Evolutionary conservation across 192 early-diverging fungal species (phyloP).

Genomic region (Powellomyces hirtus): DNA sequence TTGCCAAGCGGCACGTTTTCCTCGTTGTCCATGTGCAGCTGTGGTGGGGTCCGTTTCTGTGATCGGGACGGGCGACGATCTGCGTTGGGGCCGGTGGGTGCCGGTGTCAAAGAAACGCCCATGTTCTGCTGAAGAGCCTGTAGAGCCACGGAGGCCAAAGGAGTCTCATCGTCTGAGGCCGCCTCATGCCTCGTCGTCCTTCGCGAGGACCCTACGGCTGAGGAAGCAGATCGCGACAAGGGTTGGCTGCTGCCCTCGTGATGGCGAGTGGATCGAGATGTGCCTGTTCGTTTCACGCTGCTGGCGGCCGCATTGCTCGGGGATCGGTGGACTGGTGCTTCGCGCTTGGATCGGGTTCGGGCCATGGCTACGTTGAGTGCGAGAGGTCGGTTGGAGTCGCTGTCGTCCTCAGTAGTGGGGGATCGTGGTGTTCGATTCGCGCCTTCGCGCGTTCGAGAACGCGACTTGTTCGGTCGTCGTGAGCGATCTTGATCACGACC

Average conservation of each 20-base stretch:
- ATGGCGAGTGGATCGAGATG: neutral
- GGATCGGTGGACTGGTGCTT: neutral
- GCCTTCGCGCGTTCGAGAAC: neutral
- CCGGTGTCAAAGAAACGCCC: neutral
- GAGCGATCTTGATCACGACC: no score
- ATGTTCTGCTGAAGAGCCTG: conserved; percentile 20
- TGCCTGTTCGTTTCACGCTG: neutral
- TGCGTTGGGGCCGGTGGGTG: neutral
- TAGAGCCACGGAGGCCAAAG: conserved; percentile 21
- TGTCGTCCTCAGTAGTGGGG: no score
- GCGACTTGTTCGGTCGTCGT: neutral
- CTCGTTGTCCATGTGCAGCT: neutral
- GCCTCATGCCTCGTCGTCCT: neutral
- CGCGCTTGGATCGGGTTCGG: neutral
- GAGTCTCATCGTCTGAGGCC: conserved; percentile 13
- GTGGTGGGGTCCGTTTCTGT: neutral
- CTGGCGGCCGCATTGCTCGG: neutral
- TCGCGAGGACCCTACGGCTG: no score
- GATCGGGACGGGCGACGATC: neutral
- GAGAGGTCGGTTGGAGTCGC: neutral
- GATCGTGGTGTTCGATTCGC: neutral
- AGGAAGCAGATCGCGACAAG: no score
- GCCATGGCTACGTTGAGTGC: neutral
- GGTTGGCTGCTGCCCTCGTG: neutral
- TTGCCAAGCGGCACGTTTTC: neutral